phyloP scores from a whole-genome alignment of 2,329 filamentous ascomycete species.

The Clonostachys byssicola region DNA sequence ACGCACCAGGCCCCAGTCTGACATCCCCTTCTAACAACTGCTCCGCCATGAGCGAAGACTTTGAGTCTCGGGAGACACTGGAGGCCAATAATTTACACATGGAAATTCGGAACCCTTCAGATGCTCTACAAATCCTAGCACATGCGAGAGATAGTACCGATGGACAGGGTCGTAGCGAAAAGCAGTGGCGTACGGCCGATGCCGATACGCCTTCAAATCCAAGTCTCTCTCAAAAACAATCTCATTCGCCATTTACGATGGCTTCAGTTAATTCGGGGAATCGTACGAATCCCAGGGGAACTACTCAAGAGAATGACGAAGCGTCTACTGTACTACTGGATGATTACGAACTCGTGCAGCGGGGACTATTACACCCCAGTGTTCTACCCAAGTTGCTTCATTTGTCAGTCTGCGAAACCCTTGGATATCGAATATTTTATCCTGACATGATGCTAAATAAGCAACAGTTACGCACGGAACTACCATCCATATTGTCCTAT shows the following conservation, averaged over 20 bases:
- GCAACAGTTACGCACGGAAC: background rate
- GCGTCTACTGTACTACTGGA: background rate
- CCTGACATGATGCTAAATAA: background rate
- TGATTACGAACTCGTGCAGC: background rate
- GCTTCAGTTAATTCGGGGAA: no score
- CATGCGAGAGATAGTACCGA: background rate
- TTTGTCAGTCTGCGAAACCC: background rate
- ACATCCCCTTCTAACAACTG: no score
- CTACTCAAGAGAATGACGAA: no score
- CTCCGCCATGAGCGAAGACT: background rate
- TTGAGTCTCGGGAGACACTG: background rate
- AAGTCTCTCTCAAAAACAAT: background rate
- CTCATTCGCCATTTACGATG: no score
- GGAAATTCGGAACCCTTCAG: slow-evolving; percentile 8
- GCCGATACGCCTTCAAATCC: background rate
- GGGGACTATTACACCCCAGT: background rate
- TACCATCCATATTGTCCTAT: slow-evolving; percentile 4
- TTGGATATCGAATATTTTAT: background rate
- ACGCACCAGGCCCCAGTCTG: no score
- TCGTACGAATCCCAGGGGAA: background rate
- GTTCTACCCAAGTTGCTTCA: slow-evolving; percentile 1
- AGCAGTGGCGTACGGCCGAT: background rate
- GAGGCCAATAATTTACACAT: slow-evolving; percentile 1
- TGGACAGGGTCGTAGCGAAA: background rate
- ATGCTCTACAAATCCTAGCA: slow-evolving; percentile 7